These are phyloP conservation scores for Solanum dulcamara DNA, from an alignment of 257 asterid genomes.

Conservation along the genomic window DNA sequence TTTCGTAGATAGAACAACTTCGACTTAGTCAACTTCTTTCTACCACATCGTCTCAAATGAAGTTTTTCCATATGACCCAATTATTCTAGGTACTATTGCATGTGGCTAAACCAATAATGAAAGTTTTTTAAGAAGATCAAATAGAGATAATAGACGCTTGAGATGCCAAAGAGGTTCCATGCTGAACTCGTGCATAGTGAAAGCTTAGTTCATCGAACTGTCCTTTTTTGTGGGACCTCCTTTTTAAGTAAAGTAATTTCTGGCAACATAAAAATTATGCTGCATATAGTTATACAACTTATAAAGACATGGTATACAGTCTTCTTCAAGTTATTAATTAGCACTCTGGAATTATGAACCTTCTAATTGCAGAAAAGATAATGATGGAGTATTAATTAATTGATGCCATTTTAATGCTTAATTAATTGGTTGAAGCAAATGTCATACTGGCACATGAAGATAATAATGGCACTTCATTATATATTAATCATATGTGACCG, in stretches of 20 bases:
- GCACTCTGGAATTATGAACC: background rate
- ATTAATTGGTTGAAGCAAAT: background rate
- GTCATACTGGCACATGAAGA: background rate
- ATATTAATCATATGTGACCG: background rate
- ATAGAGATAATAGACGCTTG: background rate
- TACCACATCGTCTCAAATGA: background rate
- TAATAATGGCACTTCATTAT: background rate
- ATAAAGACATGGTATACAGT: background rate
- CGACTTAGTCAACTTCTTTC: background rate
- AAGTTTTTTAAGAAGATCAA: no score
- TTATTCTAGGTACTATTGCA: background rate
- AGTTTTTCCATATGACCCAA: background rate
- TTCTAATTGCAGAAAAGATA: background rate
- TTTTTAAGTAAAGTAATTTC: background rate
- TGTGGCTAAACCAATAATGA: background rate
- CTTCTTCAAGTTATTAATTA: background rate
- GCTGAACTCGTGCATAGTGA: background rate
- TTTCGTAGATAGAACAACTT: background rate
- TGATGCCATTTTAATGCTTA: background rate
- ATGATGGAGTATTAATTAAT: background rate
- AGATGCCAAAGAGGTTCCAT: background rate
- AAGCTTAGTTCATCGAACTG: background rate
- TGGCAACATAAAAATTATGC: background rate
- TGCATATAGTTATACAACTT: background rate
- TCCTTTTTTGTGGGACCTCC: background rate